Evolutionary conservation across 192 early-diverging fungal species (phyloP), one percentile per base, ranked within the genome.

Genomic region (Coemansia sp.): DNA sequence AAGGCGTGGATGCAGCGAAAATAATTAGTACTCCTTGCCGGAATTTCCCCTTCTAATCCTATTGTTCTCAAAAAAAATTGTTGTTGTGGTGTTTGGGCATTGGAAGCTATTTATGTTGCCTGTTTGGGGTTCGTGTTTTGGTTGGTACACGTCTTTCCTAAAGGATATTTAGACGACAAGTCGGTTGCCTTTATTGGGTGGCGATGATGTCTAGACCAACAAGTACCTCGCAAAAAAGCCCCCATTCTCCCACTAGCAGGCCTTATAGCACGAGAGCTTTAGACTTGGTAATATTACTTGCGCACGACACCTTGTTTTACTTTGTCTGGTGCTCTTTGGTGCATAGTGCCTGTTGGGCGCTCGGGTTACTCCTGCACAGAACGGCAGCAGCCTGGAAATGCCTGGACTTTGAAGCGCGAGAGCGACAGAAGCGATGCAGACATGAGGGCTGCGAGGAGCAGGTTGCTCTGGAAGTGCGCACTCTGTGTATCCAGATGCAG

Each of bases 401-500:
- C 29, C 51, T 54, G 14, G 27, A 15, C 14, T n/a, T 32, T 32
- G 17, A 15, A 54, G 29, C n/a, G n/a, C n/a, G n/a, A n/a, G n/a
- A n/a, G n/a, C n/a, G n/a, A n/a, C n/a, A 27, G n/a, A 14, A 27
- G 14, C 10, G 47, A 11, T 12, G 15, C 5, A 31, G 27, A 31
- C 51, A 54, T 54, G 51, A 6, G 25, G 27, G 51, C 5, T 12
- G 27, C 12, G 32, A 35, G 32, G 7, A 35, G 32, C 32, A 35
- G 27, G 51, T 17, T 12, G 14, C 7, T 32, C 29, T 25, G 17
- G 51, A 54, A 31, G 24, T 25, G 47, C 8, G 12, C n/a, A 51
- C 47, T 14, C 29, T 15, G 51, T 32, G 51, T 54, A 54, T 54
- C 51, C 51, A 54, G 51, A 54, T 54, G 51, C 51, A 54, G 51